A percentile compares a stretch with the other conserved stretches of the same genome.
phyloP scores from a whole-genome alignment of 2,329 filamentous ascomycete species.

The Lachnellula occidentalis region DNA sequence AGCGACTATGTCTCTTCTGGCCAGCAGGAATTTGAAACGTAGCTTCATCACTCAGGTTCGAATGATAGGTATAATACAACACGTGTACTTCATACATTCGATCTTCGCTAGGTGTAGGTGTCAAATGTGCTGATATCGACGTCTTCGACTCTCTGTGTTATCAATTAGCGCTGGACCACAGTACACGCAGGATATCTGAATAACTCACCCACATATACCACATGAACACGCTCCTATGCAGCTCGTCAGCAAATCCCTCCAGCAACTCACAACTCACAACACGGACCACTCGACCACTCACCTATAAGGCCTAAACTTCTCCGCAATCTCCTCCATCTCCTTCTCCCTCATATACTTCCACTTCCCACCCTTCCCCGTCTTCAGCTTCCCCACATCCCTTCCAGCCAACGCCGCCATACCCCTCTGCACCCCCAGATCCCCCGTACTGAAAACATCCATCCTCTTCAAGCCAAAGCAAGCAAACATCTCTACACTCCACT shows the following conservation, averaged over 20 bases:
- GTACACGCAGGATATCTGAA: not conserved
- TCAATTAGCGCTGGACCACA: not conserved
- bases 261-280: not conserved
- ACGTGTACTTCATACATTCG: not conserved
- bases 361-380: slow-evolving; percentile 67
- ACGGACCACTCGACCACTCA: slow-evolving; percentile 34
- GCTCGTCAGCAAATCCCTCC: slow-evolving; percentile 12
- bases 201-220: slow-evolving; percentile 77
- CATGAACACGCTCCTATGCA: slow-evolving; percentile 76
- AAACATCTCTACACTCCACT: slow-evolving; percentile 98
- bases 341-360: slow-evolving; percentile 97
- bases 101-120: slow-evolving; percentile 6
- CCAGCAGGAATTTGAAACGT: no score
- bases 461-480: slow-evolving; percentile 91
- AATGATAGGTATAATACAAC: no score
- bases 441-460: slow-evolving; percentile 87
- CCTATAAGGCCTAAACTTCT: slow-evolving; percentile 77
- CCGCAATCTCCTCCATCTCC: slow-evolving; percentile 82
- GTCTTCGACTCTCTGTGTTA: slow-evolving; percentile 61
- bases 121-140: slow-evolving; percentile 65
- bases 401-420: slow-evolving; percentile 89
- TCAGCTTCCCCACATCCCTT: slow-evolving; percentile 76
- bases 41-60: no score
- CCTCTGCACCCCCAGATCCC: slow-evolving; percentile 87
- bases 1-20: no score